These are phyloP conservation scores for Verticillium zaregamsianum DNA, from an alignment of 2,329 filamentous ascomycete genomes.

Conservation along the genomic window DNA sequence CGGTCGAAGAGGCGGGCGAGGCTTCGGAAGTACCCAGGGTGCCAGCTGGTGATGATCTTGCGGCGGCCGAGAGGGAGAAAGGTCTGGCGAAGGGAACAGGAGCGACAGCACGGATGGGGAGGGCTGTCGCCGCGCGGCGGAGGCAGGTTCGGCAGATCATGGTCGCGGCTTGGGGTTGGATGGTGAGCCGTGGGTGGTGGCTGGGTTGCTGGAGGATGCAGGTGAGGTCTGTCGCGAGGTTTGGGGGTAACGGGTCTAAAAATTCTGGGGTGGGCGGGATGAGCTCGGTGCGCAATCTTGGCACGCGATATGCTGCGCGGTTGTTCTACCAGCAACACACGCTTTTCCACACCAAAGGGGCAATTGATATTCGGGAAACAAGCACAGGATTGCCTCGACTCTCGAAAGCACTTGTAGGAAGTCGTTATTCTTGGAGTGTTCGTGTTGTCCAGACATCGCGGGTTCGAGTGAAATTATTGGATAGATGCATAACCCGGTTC, in stretches of 20 bases:
- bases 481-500: background rate
- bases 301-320: background rate
- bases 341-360: background rate
- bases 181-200: background rate
- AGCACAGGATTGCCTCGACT: too few relatives aligned
- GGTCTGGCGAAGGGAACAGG: slow-evolving; percentile 20
- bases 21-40: slow-evolving; percentile 6
- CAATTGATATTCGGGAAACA: too few relatives aligned
- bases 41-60: slow-evolving; percentile 8
- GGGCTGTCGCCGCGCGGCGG: slow-evolving; percentile 34
- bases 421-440: too few relatives aligned
- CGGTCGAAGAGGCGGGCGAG: slow-evolving; percentile 25
- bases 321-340: background rate
- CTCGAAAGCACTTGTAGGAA: too few relatives aligned
- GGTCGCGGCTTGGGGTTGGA: background rate
- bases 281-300: slow-evolving; percentile 1
- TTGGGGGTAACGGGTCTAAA: slow-evolving; percentile 8
- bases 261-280: slow-evolving; percentile 15
- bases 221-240: slow-evolving; percentile 1
- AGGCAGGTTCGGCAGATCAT: slow-evolving; percentile 47
- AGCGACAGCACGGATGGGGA: slow-evolving; percentile 17
- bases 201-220: background rate
- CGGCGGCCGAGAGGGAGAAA: slow-evolving; percentile 34
- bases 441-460: background rate
- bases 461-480: background rate